Conservation (phyloP, 116 monocot species). For the Posidonia oceanica region DNA sequence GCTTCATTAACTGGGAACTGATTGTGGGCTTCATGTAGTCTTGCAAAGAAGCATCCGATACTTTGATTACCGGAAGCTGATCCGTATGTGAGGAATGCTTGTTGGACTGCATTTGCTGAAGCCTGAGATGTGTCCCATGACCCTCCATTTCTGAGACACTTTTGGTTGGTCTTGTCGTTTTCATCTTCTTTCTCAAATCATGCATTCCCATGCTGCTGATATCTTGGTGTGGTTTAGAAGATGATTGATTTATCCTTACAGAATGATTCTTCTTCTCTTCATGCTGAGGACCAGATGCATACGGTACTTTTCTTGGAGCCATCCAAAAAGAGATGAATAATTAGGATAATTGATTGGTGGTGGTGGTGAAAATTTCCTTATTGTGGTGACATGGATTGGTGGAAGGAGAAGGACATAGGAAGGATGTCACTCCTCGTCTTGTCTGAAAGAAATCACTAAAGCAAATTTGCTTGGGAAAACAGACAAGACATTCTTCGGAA, state of each 20-base stretch:
- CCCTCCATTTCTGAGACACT: neutral
- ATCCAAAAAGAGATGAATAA: neutral
- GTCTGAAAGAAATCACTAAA: neutral
- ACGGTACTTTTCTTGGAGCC: neutral
- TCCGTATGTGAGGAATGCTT: neutral
- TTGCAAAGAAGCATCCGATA: neutral
- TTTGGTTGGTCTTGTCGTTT: neutral
- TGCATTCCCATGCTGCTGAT: neutral
- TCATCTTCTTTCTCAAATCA: slow-evolving; percentile 9
- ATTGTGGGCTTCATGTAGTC: slow-evolving; percentile 3
- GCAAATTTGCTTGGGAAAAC: neutral
- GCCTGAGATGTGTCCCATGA: neutral
- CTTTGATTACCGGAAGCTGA: neutral
- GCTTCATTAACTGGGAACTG: slow-evolving; percentile 6
- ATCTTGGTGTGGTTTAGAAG: neutral
- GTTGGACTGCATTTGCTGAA: neutral
- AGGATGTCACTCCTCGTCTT: neutral
- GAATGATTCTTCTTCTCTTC: neutral
- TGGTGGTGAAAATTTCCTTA: neutral
- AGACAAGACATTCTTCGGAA: neutral
- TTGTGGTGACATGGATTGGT: neutral
- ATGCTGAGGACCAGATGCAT: neutral
- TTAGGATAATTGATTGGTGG: neutral
- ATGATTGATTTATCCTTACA: neutral
- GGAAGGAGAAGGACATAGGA: neutral